These are phyloP conservation scores for Skeletonema potamos DNA, from an alignment of 108 stramenopile genomes.

Conservation along the genomic window DNA sequence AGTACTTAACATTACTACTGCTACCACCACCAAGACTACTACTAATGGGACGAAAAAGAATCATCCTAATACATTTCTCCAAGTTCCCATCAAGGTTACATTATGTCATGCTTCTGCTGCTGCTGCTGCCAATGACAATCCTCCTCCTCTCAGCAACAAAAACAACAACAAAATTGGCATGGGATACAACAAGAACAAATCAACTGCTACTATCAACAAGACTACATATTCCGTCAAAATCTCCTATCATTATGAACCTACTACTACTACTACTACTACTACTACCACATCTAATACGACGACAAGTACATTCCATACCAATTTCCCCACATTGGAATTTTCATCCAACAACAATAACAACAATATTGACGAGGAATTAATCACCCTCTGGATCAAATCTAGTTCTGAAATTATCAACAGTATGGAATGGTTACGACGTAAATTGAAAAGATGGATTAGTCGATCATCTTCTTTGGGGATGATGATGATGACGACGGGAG, in stretches of 20 bases:
- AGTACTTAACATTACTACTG: neutral
- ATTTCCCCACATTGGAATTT: neutral
- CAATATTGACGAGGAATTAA: neutral
- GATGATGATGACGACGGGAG: neutral
- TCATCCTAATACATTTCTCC: too few species aligned
- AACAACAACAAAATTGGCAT: too few species aligned
- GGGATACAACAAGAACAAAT: too few species aligned
- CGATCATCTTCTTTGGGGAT: neutral
- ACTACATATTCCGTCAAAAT: too few species aligned
- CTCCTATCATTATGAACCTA: too few species aligned
- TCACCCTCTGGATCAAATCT: neutral
- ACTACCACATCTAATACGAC: neutral
- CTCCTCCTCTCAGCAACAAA: too few species aligned
- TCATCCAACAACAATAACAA: neutral
- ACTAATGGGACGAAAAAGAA: neutral
- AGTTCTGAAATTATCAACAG: neutral
- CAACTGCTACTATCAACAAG: too few species aligned
- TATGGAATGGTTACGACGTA: slow-evolving; percentile 1
- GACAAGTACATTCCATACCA: neutral
- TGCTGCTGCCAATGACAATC: too few species aligned
- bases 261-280: neutral
- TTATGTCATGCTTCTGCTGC: too few species aligned
- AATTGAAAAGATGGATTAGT: neutral
- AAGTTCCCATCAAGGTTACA: too few species aligned
- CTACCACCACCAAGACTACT: neutral